phyloP scores from a whole-genome alignment of 768 basidiomycete species.

The Boletus bicolor region DNA sequence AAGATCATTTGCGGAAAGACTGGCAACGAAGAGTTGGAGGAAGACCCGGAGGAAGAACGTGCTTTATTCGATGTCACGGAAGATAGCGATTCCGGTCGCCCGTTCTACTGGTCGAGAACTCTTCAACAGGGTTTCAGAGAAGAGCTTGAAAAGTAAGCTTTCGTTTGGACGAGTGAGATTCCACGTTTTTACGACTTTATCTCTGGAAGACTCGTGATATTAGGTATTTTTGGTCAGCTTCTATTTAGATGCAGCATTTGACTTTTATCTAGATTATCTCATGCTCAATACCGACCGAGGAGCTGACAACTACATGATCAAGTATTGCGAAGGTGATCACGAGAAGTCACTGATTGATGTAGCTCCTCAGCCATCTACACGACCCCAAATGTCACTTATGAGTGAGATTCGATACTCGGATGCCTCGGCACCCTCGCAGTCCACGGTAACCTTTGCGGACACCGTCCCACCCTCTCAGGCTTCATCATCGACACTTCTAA shows the following conservation, averaged over 20 bases:
- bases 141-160: conserved; percentile 78
- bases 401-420: conserved; percentile 59
- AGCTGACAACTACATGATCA: conserved; percentile 92
- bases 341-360: conserved; percentile 77
- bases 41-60: conserved; percentile 72
- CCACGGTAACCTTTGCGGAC: conserved; percentile 39
- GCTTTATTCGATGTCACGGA: conserved; percentile 66
- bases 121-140: conserved; percentile 82
- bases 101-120: conserved; percentile 79
- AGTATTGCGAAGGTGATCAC: conserved; percentile 79
- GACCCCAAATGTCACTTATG: conserved; percentile 69
- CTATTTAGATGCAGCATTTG: conserved; percentile 1
- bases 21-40: conserved; percentile 71
- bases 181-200: conserved; percentile 11
- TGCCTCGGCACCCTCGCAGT: conserved; percentile 35
- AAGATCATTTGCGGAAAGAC: conserved; percentile 85
- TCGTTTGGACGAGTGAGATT: not conserved
- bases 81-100: conserved; percentile 48
- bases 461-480: conserved; percentile 37
- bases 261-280: conserved; percentile 59
- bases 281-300: conserved; percentile 90
- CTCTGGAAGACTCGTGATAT: conserved; percentile 65
- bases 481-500: conserved; percentile 32
- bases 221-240: conserved; percentile 45
- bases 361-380: conserved; percentile 67